These are phyloP conservation scores for Lyophyllum decastes DNA, from an alignment of 768 basidiomycete species.

Conservation along the genomic window DNA sequence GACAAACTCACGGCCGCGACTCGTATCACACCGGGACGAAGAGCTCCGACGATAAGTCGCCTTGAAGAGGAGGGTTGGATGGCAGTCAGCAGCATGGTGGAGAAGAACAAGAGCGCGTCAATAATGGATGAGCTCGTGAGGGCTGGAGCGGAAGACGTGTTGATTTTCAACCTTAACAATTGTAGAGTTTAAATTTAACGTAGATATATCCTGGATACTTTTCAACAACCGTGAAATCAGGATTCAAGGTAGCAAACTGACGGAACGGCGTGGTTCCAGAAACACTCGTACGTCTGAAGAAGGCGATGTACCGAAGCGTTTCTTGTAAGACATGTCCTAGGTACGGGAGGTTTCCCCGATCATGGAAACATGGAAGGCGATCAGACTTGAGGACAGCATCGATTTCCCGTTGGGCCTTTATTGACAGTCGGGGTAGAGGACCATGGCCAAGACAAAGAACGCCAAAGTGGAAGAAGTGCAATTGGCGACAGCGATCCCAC, in stretches of 20 bases:
- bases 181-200: constrained; percentile 86
- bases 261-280: neutral
- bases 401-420: constrained; percentile 20
- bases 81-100: constrained; percentile 90
- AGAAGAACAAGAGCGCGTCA: constrained; percentile 74
- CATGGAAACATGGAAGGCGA: constrained; percentile 19
- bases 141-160: constrained; percentile 87
- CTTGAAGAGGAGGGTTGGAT: constrained; percentile 88
- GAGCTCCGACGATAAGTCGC: constrained; percentile 85
- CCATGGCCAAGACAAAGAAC: constrained; percentile 31
- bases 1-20: constrained; percentile 61
- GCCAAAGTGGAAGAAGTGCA: constrained; percentile 15
- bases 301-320: neutral
- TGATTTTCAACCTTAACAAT: constrained; percentile 89
- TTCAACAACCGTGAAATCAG: neutral
- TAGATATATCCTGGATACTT: neutral
- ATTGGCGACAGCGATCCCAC: too few species aligned
- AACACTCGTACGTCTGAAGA: neutral
- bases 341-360: constrained; percentile 7
- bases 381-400: constrained; percentile 21
- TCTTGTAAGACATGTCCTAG: constrained; percentile 18
- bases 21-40: constrained; percentile 81
- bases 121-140: constrained; percentile 87
- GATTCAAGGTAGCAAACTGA: neutral
- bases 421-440: constrained; percentile 30